Evolutionary conservation across 1,139 yeast species (phyloP), one percentile per base, ranked within the genome.

Genomic region (Pichia sp.): DNA sequence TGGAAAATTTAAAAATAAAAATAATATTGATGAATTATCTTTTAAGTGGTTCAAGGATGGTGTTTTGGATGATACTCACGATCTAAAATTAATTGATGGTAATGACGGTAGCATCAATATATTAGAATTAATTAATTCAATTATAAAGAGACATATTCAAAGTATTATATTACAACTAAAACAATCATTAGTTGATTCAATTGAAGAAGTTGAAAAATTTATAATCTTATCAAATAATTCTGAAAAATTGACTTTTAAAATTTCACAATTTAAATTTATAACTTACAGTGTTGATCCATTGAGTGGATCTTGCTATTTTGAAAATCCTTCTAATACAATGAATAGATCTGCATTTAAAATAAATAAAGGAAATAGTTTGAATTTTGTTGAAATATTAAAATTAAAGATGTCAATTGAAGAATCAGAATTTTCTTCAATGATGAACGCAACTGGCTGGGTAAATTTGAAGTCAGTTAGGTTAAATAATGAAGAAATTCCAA

Each of bases 21-120:
- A 43, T 5, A 39, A 39, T 9, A 28, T 33, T 1, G 72, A 79
- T 53, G 72, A 75, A 32, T 66, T 84, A 44, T 72, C 75, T 43
- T 75, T 82, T 58, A 73, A 83, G 53, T 88, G 96, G 96, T 75
- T 74, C 53, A 75, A 79, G 52, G 82, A 83, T 56, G 84, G 83
- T 1, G 64, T 64, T 38, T 68, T 65, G n/a, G 60, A 61, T 39
- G 53, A 56, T 3, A 57, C 66, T 46, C 61, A 64, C 37, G 67
- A 67, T 34, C 42, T 63, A 5, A 39, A 45, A 5, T 49, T 64
- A 28, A 6, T 36, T 7, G 37, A 42, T 10, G 48, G 49, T 11
- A 52, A 48, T 9, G 53, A 57, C 36, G 62, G 62, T 2, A 46
- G 48, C 11, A 61, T 66, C n/a, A 57, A 59, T 43, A 55, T 66